Percentiles rank a stretch among this genome's conserved stretches.
Evolutionary conservation across 371 early-diverging fungal genomes (phyloP).

Genomic region (Mucor circinelloides): DNA sequence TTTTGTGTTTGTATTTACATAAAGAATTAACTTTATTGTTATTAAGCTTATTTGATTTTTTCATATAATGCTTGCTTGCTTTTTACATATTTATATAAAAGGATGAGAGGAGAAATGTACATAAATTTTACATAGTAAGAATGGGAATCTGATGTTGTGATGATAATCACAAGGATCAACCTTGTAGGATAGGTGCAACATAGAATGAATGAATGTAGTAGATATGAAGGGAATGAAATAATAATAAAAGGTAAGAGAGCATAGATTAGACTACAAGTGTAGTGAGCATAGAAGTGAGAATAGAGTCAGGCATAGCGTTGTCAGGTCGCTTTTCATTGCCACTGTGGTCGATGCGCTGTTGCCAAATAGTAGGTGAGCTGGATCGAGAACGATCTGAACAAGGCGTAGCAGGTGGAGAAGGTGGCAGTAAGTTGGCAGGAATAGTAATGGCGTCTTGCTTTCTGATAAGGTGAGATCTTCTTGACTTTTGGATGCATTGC

Average conservation of each 20-base stretch:
- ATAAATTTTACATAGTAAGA: neutral
- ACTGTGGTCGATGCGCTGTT: slow-evolving; percentile 12
- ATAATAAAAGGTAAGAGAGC: neutral
- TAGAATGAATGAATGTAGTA: neutral
- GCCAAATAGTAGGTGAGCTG: slow-evolving; percentile 18
- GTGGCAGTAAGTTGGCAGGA: slow-evolving; percentile 13
- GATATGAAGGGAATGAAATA: neutral
- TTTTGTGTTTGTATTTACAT: neutral
- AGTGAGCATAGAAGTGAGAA: slow-evolving; percentile 13
- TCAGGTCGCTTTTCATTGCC: slow-evolving; percentile 1
- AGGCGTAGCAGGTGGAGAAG: slow-evolving; percentile 29
- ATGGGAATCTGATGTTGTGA: neutral
- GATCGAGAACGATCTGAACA: slow-evolving; percentile 19
- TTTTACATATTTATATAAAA: neutral
- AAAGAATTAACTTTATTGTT: neutral
- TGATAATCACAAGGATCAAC: slow-evolving; percentile 11
- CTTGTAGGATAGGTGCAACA: slow-evolving; percentile 3
- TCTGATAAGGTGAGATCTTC: neutral
- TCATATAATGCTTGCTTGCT: neutral
- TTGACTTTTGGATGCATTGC: slow-evolving; percentile 1
- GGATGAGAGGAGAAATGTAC: neutral
- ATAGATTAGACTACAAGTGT: slow-evolving; percentile 12
- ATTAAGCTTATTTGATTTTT: neutral
- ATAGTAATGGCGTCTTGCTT: neutral
- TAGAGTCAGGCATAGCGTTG: neutral